Evolutionary conservation across 768 basidiomycete genomes (phyloP).

Genomic region (Scleroderma bovista): DNA sequence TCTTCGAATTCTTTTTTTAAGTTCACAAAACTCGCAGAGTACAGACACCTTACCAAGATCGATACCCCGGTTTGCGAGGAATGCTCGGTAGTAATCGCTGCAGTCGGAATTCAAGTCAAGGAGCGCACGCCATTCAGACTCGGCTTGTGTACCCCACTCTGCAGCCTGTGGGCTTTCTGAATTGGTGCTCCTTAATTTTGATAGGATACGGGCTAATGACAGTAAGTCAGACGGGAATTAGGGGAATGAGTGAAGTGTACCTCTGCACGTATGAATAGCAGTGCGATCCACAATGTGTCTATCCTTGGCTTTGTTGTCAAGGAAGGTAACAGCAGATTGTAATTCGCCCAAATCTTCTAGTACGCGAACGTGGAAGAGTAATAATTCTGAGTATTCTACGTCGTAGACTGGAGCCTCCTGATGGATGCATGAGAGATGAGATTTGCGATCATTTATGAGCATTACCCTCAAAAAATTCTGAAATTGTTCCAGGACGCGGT

Average conservation of each 20-base stretch:
- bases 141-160: constrained; percentile 59
- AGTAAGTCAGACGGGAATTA: constrained; percentile 4
- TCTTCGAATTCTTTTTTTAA: constrained; percentile 25
- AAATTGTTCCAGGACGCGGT: constrained; percentile 68
- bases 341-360: constrained; percentile 69
- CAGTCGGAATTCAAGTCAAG: constrained; percentile 85
- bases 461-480: constrained; percentile 63
- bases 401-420: constrained; percentile 77
- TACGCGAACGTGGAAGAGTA: constrained; percentile 70
- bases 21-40: neutral
- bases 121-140: constrained; percentile 73
- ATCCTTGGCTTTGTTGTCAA: constrained; percentile 61
- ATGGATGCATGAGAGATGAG: constrained; percentile 4
- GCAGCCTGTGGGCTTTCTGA: constrained; percentile 8
- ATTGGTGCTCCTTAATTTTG: constrained; percentile 38
- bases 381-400: constrained; percentile 75
- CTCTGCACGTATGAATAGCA: constrained; percentile 61
- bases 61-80: constrained; percentile 59
- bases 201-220: constrained; percentile 67
- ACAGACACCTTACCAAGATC: constrained; percentile 48
- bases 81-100: constrained; percentile 74
- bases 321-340: constrained; percentile 51
- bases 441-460: neutral
- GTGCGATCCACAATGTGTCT: constrained; percentile 67
- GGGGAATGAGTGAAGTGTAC: constrained; percentile 28